Evolutionary conservation across 1,139 yeast genomes (phyloP).

Genomic region (Saccharomyces hybrid): DNA sequence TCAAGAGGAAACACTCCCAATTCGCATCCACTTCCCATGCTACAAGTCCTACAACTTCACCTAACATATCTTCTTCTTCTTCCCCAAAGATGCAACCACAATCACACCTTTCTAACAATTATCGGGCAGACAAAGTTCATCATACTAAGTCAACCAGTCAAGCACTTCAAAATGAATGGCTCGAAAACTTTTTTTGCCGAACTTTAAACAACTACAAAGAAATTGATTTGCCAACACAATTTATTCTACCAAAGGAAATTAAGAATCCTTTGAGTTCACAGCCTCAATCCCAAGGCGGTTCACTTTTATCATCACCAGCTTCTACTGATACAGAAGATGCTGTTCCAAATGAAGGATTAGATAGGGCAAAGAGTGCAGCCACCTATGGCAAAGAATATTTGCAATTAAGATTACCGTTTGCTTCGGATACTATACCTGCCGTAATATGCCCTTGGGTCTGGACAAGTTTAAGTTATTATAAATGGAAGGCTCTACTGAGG

Average conservation of each 20-base stretch:
- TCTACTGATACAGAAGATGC: conserved; percentile 4
- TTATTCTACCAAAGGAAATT: conserved; percentile 9
- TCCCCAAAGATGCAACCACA: background rate
- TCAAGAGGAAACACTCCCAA: conserved; percentile 14
- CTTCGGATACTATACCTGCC: conserved; percentile 23
- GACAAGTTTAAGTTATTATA: conserved; percentile 20
- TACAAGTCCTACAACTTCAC: background rate
- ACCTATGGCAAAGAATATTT: conserved; percentile 18
- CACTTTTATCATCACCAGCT: conserved; percentile 1
- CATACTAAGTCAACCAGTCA: background rate
- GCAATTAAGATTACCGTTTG: conserved; percentile 24
- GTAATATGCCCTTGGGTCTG: conserved; percentile 28
- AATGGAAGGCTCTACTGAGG: conserved; percentile 25
- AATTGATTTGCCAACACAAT: conserved; percentile 17
- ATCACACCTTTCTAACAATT: background rate
- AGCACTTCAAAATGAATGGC: conserved; percentile 11
- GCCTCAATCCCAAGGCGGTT: background rate
- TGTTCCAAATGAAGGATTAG: conserved; percentile 6
- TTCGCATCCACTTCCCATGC: background rate
- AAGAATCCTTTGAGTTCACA: conserved; percentile 2
- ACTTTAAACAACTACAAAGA: conserved; percentile 17
- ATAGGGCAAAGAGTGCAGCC: conserved; percentile 11
- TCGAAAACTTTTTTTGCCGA: conserved; percentile 18
- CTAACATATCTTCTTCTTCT: background rate
- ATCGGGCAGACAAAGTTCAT: background rate